phyloP scores from a whole-genome alignment of 148 eudicot species.

The Rhododendron ovatum region DNA sequence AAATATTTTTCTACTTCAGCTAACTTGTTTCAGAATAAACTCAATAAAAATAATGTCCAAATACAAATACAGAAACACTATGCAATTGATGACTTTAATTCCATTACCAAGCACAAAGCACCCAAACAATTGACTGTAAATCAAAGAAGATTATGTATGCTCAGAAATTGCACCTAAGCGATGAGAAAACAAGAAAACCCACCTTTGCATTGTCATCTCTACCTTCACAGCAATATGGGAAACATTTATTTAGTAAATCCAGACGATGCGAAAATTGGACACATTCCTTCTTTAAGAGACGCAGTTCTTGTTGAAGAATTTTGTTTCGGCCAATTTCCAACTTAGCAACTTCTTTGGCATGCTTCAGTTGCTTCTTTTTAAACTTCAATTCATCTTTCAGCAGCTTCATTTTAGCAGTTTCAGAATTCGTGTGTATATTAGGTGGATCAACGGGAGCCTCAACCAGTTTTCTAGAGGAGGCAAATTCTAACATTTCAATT shows the following conservation, averaged over 20 bases:
- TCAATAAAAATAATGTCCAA: neutral
- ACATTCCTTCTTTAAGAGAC: conserved; percentile 43
- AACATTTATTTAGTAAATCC: conserved; percentile 35
- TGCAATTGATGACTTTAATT: neutral
- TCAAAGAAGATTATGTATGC: neutral
- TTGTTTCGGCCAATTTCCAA: conserved; percentile 48
- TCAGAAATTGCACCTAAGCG: neutral
- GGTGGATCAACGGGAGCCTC: conserved; percentile 14
- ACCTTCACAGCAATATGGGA: conserved; percentile 34
- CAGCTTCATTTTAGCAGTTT: conserved; percentile 37
- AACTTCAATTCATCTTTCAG: conserved; percentile 64
- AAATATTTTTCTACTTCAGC: neutral
- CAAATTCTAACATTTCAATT: conserved; percentile 27
- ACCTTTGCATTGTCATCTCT: conserved; percentile 46
- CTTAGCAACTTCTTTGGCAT: conserved; percentile 66
- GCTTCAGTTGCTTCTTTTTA: conserved; percentile 66
- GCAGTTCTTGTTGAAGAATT: conserved; percentile 45
- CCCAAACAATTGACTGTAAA: conserved; percentile 3
- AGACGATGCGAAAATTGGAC: conserved; percentile 39
- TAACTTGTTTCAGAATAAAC: neutral
- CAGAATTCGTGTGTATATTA: conserved; percentile 14
- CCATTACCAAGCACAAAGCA: neutral
- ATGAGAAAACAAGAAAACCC: conserved; percentile 21
- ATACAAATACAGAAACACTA: neutral
- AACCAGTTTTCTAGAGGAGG: conserved; percentile 18